A percentile compares a stretch with the other conserved stretches of the same genome.
Conservation (phyloP, 1,139 yeast genomes). For the Geotrichum europaeum region DNA sequence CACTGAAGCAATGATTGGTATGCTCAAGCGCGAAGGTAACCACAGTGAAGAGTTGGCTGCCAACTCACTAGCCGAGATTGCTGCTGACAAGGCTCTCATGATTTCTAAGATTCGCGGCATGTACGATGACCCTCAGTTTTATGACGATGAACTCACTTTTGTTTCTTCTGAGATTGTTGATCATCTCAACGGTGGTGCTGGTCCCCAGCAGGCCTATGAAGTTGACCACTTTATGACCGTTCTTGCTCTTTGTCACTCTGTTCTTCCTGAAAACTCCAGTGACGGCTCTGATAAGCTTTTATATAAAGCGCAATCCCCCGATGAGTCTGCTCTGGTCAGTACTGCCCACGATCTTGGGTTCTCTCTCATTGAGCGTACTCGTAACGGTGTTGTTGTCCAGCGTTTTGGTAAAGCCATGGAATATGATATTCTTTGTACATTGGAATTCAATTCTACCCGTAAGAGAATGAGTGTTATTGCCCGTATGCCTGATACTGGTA, state of each 20-base stretch:
- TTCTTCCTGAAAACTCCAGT: slow-evolving; percentile 53
- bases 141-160: slow-evolving; percentile 62
- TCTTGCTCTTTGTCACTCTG: slow-evolving; percentile 87
- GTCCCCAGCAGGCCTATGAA: slow-evolving; percentile 51
- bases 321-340: slow-evolving; percentile 90
- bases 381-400: slow-evolving; percentile 60
- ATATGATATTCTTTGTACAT: slow-evolving; percentile 72
- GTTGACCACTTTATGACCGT: slow-evolving; percentile 65
- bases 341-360: slow-evolving; percentile 91
- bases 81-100: slow-evolving; percentile 60
- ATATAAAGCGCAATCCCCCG: slow-evolving; percentile 97
- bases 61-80: slow-evolving; percentile 47
- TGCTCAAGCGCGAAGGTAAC: slow-evolving; percentile 76
- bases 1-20: slow-evolving; percentile 91
- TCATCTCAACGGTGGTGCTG: slow-evolving; percentile 39
- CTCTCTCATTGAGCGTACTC: slow-evolving; percentile 66
- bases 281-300: slow-evolving; percentile 46
- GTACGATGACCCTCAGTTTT: slow-evolving; percentile 52
- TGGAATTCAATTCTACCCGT: slow-evolving; percentile 95
- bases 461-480: slow-evolving; percentile 96
- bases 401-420: slow-evolving; percentile 66
- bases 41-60: slow-evolving; percentile 65
- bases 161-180: slow-evolving; percentile 59
- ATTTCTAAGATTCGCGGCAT: slow-evolving; percentile 44
- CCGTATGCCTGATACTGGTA: slow-evolving; percentile 55